These are phyloP conservation scores for Ophiosphaerella narmari DNA, from an alignment of 2,329 filamentous ascomycete species.

Conservation along the genomic window DNA sequence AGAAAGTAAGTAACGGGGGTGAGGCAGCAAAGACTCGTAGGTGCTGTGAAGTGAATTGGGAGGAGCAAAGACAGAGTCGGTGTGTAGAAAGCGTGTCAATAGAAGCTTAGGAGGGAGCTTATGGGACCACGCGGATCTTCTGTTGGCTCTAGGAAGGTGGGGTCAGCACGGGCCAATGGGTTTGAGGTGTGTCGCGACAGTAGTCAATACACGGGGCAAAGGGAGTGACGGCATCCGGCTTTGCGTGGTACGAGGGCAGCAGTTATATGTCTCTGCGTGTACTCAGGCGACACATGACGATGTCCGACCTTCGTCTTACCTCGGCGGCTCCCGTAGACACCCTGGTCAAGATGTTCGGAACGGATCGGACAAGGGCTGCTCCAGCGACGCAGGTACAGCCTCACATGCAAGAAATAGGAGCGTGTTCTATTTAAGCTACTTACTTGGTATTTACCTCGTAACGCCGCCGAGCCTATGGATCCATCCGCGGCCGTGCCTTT, in stretches of 20 bases:
- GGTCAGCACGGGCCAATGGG: slow-evolving; percentile 32
- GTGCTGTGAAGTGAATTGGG: no score
- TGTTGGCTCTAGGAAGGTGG: slow-evolving; percentile 32
- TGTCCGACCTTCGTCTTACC: slow-evolving; percentile 22
- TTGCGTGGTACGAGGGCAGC: no score
- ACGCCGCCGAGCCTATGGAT: slow-evolving; percentile 28
- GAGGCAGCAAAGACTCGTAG: slow-evolving; percentile 2
- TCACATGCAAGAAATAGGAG: slow-evolving; percentile 1
- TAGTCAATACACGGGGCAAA: slow-evolving; percentile 10
- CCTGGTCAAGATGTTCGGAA: slow-evolving; percentile 18
- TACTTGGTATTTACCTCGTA: slow-evolving; percentile 30
- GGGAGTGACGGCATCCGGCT: neutral
- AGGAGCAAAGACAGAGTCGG: slow-evolving; percentile 7
- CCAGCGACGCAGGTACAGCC: slow-evolving; percentile 1
- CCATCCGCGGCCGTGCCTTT: slow-evolving; percentile 43
- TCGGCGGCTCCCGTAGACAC: slow-evolving; percentile 20
- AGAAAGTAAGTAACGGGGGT: neutral
- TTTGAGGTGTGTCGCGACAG: slow-evolving; percentile 12
- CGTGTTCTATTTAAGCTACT: slow-evolving; percentile 8
- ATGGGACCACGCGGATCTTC: slow-evolving; percentile 31
- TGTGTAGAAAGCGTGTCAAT: slow-evolving; percentile 17
- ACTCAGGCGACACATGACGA: slow-evolving; percentile 10
- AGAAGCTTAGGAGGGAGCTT: slow-evolving; percentile 30
- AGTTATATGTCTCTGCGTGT: neutral
- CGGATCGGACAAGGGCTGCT: slow-evolving; percentile 15